Percentiles rank a stretch among this genome's conserved stretches.
phyloP scores from a whole-genome alignment of 371 early-diverging fungal species.

The Lichtheimia ramosa region DNA sequence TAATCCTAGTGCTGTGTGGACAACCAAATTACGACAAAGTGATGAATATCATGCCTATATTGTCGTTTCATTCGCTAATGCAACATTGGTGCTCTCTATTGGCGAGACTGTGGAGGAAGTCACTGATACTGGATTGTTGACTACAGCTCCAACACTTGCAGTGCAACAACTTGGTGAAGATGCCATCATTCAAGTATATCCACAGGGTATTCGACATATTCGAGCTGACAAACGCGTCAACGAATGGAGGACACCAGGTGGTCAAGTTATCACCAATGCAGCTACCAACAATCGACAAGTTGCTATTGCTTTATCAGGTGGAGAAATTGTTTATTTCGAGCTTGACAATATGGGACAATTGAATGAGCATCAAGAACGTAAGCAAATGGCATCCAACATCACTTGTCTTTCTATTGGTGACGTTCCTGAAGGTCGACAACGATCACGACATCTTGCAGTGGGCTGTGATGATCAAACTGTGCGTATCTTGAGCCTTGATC shows the following conservation, averaged over 20 bases:
- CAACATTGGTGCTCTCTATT: slow-evolving; percentile 90
- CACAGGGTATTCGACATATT: slow-evolving; percentile 89
- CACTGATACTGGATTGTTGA: slow-evolving; percentile 85
- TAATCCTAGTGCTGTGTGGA: slow-evolving; percentile 94
- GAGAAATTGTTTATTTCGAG: slow-evolving; percentile 93
- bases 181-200: slow-evolving; percentile 87
- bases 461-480: slow-evolving; percentile 94
- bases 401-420: slow-evolving; percentile 79
- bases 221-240: slow-evolving; percentile 83
- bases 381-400: slow-evolving; percentile 71
- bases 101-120: slow-evolving; percentile 97
- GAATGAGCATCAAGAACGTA: slow-evolving; percentile 84
- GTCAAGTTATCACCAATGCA: slow-evolving; percentile 69
- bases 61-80: slow-evolving; percentile 90
- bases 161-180: slow-evolving; percentile 88
- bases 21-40: slow-evolving; percentile 69
- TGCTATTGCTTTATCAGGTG: slow-evolving; percentile 80
- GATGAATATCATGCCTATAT: slow-evolving; percentile 85
- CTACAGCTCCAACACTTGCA: slow-evolving; percentile 78
- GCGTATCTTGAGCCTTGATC: slow-evolving; percentile 84
- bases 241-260: slow-evolving; percentile 92
- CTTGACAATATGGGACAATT: slow-evolving; percentile 83
- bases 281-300: slow-evolving; percentile 85
- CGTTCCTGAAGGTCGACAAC: slow-evolving; percentile 79
- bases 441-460: slow-evolving; percentile 84